Conservation (phyloP, 2,329 filamentous ascomycete genomes). For the Neurospora crassa region DNA sequence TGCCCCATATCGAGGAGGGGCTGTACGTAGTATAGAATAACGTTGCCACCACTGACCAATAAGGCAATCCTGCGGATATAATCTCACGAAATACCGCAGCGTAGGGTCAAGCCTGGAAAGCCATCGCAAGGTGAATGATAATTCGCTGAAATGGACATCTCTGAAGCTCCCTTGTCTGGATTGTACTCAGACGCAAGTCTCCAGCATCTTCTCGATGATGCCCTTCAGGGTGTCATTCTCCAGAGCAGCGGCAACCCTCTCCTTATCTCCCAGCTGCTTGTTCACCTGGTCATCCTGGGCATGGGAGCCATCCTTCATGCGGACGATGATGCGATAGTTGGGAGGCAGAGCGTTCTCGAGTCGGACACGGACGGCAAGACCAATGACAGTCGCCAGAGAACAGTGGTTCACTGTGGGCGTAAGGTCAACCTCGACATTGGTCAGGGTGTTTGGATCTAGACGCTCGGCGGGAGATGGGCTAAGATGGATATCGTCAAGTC, state of each 20-base stretch:
- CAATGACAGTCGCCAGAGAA: constrained; percentile 91
- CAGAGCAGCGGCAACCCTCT: constrained; percentile 85
- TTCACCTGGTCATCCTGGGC: constrained; percentile 91
- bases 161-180: neutral
- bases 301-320: constrained; percentile 94
- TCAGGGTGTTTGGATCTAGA: constrained; percentile 47
- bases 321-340: constrained; percentile 83
- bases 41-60: neutral
- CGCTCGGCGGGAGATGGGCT: constrained; percentile 48
- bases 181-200: constrained; percentile 56
- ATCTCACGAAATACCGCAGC: neutral
- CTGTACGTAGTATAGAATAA: neutral
- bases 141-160: neutral
- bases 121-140: neutral
- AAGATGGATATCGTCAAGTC: constrained; percentile 87
- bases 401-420: constrained; percentile 97
- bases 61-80: neutral
- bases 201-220: constrained; percentile 87
- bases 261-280: constrained; percentile 94
- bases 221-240: constrained; percentile 87
- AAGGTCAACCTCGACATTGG: constrained; percentile 73
- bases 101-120: neutral
- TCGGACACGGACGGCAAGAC: constrained; percentile 81
- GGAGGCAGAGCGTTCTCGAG: constrained; percentile 86
- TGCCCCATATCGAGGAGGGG: neutral